These are phyloP conservation scores for Penicillium ucsense DNA, from an alignment of 495 filamentous ascomycete genomes.

Conservation along the genomic window DNA sequence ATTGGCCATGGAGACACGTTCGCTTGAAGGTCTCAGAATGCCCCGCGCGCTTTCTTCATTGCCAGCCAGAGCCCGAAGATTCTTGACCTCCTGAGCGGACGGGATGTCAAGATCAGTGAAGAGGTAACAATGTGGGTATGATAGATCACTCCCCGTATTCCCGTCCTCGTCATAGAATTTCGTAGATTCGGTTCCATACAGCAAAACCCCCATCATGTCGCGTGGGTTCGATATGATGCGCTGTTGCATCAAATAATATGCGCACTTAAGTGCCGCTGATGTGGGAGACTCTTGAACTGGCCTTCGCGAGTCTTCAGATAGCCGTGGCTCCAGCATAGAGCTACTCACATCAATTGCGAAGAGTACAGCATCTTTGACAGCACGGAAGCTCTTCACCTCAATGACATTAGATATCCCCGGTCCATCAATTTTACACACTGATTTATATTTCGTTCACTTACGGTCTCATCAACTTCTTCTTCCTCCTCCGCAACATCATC, in stretches of 20 bases:
- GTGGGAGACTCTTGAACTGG: conserved; percentile 59
- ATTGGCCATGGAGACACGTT: conserved; percentile 74
- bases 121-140: conserved; percentile 88
- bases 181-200: conserved; percentile 83
- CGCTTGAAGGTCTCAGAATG: conserved; percentile 57
- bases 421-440: background rate
- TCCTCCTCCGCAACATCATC: conserved; percentile 54
- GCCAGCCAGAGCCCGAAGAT: conserved; percentile 62
- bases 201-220: conserved; percentile 96
- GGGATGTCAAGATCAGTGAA: conserved; percentile 84
- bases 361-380: conserved; percentile 89
- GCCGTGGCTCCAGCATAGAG: conserved; percentile 74
- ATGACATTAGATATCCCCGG: background rate
- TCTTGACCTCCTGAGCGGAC: conserved; percentile 75
- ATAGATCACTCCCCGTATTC: conserved; percentile 45
- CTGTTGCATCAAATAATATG: conserved; percentile 92
- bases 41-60: conserved; percentile 54
- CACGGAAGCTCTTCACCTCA: conserved; percentile 63
- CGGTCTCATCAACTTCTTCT: conserved; percentile 63
- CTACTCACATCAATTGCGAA: conserved; percentile 91
- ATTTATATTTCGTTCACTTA: conserved; percentile 24
- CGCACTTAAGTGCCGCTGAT: conserved; percentile 83
- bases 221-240: conserved; percentile 93
- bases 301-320: conserved; percentile 58
- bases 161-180: conserved; percentile 68